phyloP scores from a whole-genome alignment of 2,329 filamentous ascomycete species.

The Aureobasidium sp. region DNA sequence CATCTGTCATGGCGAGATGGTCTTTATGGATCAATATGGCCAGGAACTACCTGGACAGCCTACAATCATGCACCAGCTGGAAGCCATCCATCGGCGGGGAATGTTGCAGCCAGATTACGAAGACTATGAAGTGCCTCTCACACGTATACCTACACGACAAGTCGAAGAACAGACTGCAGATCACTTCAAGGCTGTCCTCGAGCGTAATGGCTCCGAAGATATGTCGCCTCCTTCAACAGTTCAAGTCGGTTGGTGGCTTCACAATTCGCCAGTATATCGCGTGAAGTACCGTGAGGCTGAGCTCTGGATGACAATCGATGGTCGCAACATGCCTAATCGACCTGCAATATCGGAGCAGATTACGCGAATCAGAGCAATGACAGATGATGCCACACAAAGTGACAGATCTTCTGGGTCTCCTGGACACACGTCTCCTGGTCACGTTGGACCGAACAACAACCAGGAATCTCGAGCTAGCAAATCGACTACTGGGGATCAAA shows the following conservation, averaged over 20 bases:
- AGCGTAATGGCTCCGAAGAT: neutral
- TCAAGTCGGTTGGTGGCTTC: conserved; percentile 8
- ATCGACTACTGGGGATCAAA: neutral
- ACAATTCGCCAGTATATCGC: conserved; percentile 1
- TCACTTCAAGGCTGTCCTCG: neutral
- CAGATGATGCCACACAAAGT: neutral
- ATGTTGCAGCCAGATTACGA: neutral
- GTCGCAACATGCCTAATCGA: conserved; percentile 8
- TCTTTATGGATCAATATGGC: conserved; percentile 13
- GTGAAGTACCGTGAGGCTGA: conserved; percentile 6
- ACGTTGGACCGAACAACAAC: neutral
- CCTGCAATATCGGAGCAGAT: conserved; percentile 1
- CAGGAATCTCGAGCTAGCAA: neutral
- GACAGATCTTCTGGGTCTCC: neutral
- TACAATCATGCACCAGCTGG: neutral
- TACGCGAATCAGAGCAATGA: neutral
- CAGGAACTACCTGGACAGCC: neutral
- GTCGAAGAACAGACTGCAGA: conserved; percentile 1
- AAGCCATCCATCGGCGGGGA: neutral
- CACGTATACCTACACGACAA: neutral
- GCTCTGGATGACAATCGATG: conserved; percentile 7
- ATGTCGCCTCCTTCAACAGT: neutral
- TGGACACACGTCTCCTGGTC: neutral
- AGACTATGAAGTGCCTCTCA: conserved; percentile 2
- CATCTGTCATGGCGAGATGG: conserved; percentile 7